Percentiles rank a stretch among this genome's conserved stretches.
phyloP scores from a whole-genome alignment of 2,329 filamentous ascomycete genomes.

The Colletotrichum ledebouriae region DNA sequence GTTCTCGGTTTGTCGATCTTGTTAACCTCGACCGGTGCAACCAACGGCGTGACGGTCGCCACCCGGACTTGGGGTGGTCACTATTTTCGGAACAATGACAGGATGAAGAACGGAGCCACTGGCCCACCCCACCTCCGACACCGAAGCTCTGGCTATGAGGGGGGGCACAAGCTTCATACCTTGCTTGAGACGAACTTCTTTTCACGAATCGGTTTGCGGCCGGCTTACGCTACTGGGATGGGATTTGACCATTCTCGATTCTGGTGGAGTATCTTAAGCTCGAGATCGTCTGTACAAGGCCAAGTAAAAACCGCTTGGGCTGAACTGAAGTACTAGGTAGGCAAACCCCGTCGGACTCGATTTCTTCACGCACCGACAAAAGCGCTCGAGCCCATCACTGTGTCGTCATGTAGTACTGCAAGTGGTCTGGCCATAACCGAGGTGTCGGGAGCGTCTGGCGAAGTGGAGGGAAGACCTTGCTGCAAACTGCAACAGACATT shows the following conservation, averaged over 20 bases:
- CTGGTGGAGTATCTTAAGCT: background rate
- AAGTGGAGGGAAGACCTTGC: background rate
- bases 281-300: background rate
- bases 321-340: no score
- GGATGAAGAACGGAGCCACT: background rate
- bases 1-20: background rate
- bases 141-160: background rate
- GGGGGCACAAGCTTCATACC: constrained; percentile 3
- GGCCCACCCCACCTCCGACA: background rate
- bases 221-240: background rate
- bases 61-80: no score
- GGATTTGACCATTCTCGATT: background rate
- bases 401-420: constrained; percentile 26
- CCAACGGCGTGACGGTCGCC: constrained; percentile 4
- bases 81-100: constrained; percentile 10
- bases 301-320: no score
- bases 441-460: background rate
- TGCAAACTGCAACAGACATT: background rate
- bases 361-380: background rate
- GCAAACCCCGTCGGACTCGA: background rate
- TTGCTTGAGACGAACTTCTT: constrained; percentile 12
- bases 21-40: background rate
- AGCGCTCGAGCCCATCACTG: constrained; percentile 24
- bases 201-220: background rate
- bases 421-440: constrained; percentile 1